Evolutionary conservation across 805 yeast species (phyloP).

Genomic region (Brettanomyces bruxellensis): DNA sequence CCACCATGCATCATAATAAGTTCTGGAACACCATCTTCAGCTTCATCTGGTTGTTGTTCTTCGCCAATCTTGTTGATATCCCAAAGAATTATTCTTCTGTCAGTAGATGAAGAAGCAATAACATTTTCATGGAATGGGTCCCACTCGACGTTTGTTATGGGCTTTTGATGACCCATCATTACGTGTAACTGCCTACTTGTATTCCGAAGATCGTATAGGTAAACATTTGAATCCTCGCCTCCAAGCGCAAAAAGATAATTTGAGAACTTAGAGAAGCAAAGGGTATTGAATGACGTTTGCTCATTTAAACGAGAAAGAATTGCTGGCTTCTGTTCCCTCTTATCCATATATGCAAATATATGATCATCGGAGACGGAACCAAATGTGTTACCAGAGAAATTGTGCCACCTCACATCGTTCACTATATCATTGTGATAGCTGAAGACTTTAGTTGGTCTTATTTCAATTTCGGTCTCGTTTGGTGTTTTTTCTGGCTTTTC

Average conservation of each 20-base stretch:
- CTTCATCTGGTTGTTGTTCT: constrained; percentile 79
- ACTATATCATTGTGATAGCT: constrained; percentile 47
- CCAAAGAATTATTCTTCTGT: constrained; percentile 75
- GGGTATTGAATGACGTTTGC: constrained; percentile 43
- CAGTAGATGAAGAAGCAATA: constrained; percentile 68
- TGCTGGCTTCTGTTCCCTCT: constrained; percentile 26
- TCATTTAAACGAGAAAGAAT: constrained; percentile 18
- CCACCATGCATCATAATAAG: constrained; percentile 90
- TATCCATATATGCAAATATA: constrained; percentile 44
- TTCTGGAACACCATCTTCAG: constrained; percentile 88
- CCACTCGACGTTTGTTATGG: constrained; percentile 68
- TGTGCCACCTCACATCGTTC: constrained; percentile 71
- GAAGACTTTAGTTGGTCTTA: constrained; percentile 24
- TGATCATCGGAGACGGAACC: constrained; percentile 74
- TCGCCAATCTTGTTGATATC: constrained; percentile 72
- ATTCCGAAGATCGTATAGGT: constrained; percentile 52
- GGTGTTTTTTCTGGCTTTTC: background rate
- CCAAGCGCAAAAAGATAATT: constrained; percentile 58
- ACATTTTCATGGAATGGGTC: constrained; percentile 72
- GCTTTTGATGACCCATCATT: constrained; percentile 72
- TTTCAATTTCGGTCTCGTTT: background rate
- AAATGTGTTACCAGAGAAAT: constrained; percentile 38
- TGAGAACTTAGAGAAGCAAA: constrained; percentile 59
- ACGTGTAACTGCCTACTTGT: constrained; percentile 43
- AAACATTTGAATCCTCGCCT: constrained; percentile 57